Percentiles rank a stretch among this genome's conserved stretches.
Conservation (phyloP, 768 basidiomycete species). For the Rhizopogon vesiculosus region DNA sequence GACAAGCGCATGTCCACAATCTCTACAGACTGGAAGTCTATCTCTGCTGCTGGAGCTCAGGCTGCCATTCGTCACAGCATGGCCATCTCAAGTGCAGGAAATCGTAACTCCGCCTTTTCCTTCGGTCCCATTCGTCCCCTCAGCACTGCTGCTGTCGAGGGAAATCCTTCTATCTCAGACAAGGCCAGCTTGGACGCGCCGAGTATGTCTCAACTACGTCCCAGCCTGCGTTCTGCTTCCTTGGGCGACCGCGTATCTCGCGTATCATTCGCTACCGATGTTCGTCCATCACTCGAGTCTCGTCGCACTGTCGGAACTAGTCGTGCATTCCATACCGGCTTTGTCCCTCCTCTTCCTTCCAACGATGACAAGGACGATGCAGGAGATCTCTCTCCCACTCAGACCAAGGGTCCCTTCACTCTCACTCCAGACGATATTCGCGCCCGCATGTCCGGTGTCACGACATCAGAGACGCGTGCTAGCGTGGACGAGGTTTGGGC, state of each 20-base stretch:
- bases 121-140: slow-evolving; percentile 53
- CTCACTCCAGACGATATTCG: slow-evolving; percentile 61
- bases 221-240: slow-evolving; percentile 48
- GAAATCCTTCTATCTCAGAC: slow-evolving; percentile 27
- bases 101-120: slow-evolving; percentile 46
- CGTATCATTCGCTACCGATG: slow-evolving; percentile 67
- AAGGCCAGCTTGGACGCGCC: slow-evolving; percentile 36
- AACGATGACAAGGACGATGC: slow-evolving; percentile 23
- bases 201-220: slow-evolving; percentile 43
- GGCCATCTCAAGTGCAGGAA: slow-evolving; percentile 34
- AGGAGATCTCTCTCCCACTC: slow-evolving; percentile 38
- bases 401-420: slow-evolving; percentile 35
- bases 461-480: slow-evolving; percentile 25
- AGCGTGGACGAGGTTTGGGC: slow-evolving; percentile 60
- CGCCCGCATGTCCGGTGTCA: slow-evolving; percentile 40
- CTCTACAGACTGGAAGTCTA: slow-evolving; percentile 70
- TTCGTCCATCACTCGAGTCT: slow-evolving; percentile 41
- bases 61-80: slow-evolving; percentile 72
- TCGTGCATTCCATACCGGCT: slow-evolving; percentile 37
- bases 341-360: slow-evolving; percentile 38
- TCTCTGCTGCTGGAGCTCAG: slow-evolving; percentile 63
- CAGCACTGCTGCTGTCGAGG: slow-evolving; percentile 41
- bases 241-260: slow-evolving; percentile 50
- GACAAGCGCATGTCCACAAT: slow-evolving; percentile 86
- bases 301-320: slow-evolving; percentile 35